phyloP scores from a whole-genome alignment of 2,329 filamentous ascomycete genomes.

The Fusarium odoratissimum region DNA sequence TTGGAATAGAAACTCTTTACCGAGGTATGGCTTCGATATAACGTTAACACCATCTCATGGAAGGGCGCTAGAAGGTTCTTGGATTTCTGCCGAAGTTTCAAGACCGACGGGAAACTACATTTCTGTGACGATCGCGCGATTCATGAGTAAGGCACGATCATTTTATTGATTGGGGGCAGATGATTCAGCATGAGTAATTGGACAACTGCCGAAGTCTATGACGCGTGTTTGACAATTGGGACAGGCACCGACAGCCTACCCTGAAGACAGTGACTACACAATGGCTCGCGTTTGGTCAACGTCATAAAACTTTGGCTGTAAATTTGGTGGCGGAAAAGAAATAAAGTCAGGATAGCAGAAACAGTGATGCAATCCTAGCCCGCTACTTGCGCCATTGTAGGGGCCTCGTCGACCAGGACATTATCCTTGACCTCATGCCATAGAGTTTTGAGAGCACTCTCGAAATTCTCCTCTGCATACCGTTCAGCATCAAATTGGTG shows the following conservation, averaged over 20 bases:
- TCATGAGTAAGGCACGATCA: background rate
- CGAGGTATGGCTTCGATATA: background rate
- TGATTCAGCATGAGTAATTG: slow-evolving; percentile 13
- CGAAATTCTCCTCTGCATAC: slow-evolving; percentile 35
- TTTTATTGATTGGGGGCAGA: background rate
- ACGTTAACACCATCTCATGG: background rate
- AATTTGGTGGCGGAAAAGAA: background rate
- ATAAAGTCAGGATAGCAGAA: background rate
- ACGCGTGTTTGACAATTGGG: background rate
- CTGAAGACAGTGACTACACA: background rate
- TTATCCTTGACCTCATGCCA: background rate
- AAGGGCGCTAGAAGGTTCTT: slow-evolving; percentile 1
- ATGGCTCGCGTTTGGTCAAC: background rate
- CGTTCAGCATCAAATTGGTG: slow-evolving; percentile 37
- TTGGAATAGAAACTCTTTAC: background rate
- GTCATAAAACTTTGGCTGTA: background rate
- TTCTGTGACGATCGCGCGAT: background rate
- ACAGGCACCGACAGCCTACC: background rate
- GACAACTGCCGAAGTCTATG: background rate
- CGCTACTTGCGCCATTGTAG: background rate
- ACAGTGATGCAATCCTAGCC: background rate
- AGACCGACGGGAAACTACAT: background rate
- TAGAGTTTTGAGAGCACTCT: background rate
- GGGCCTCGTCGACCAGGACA: background rate
- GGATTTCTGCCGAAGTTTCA: background rate